Percentiles rank a stretch among this genome's conserved stretches.
Evolutionary conservation across 2,329 filamentous ascomycete genomes (phyloP).

Genomic region (Neurospora crassa): DNA sequence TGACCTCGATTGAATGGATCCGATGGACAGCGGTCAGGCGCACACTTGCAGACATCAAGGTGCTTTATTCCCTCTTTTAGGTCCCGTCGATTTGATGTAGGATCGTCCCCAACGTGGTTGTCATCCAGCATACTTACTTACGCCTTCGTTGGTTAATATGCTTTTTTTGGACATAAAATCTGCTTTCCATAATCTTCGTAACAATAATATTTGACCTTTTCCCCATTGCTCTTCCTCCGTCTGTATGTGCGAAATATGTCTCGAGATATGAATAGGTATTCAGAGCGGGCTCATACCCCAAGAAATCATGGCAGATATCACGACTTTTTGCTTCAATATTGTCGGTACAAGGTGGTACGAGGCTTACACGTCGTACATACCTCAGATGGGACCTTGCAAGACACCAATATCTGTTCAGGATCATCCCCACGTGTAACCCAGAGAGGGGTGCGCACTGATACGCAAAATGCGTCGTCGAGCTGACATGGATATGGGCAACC

Average conservation of each 20-base stretch:
- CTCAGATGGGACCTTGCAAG: neutral
- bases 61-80: neutral
- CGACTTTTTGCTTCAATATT: neutral
- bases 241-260: neutral
- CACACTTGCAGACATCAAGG: neutral
- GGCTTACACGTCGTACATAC: neutral
- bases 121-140: neutral
- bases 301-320: neutral
- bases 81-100: neutral
- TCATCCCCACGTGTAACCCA: constrained; percentile 16
- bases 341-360: neutral
- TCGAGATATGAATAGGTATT: neutral
- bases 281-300: neutral
- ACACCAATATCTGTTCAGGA: constrained; percentile 15
- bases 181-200: neutral
- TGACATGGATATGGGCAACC: constrained; percentile 9
- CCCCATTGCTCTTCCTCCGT: neutral
- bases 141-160: neutral
- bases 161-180: neutral
- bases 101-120: neutral
- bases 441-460: neutral
- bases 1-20: neutral
- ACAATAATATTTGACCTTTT: neutral
- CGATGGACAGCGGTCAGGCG: neutral
- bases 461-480: neutral